Evolutionary conservation across 805 yeast species (phyloP), one percentile per base, ranked within the genome.

Genomic region (Candida takata): DNA sequence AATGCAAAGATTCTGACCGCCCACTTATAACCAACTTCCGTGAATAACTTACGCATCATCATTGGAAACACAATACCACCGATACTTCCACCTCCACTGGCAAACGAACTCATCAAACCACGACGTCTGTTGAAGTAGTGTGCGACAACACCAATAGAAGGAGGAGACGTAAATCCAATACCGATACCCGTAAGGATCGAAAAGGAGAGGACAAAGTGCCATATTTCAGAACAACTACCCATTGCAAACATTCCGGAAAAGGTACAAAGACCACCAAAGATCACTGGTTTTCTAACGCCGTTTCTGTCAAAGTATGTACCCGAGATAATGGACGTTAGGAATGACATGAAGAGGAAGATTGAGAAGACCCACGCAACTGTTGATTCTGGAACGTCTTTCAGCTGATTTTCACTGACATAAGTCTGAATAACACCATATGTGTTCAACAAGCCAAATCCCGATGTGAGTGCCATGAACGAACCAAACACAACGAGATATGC

Each of bases 321-420:
- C 6, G 71, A 63, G 16, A 75, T 52, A 24, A 74, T 60, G 8
- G 74, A 70, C 3, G 70, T 58, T 7, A 64, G 52, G 46, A 70
- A 74, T 7, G 71, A 61, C 21, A 77, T 52, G 21, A 72, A 67
- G 36, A 69, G 53, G 50, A 66, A 72, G 23, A 78, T 55, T 3
- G 85, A 77, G 46, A 79, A 79, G 19, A 79, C 68, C 84, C 84
- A 77, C 4, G 81, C 69, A 6, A 76, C 64, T 2, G 71, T 55
- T 1, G 79, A 64, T 2, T 72, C 60, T 6, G 66, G 54, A 5
- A 61, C 52, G 29, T 64, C 47, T 3, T 60, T 57, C 42, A 79
- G 54, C 52, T 79, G 84, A 51, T 79, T 70, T 8, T 57, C 58
- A 7, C 74, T 64, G 10, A 79, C 64, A 44, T 77, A 74, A 1